Evolutionary conservation across 179 eudicot genomes (phyloP), one percentile per base, ranked within the genome.

Genomic region (Camellia oleifera): DNA sequence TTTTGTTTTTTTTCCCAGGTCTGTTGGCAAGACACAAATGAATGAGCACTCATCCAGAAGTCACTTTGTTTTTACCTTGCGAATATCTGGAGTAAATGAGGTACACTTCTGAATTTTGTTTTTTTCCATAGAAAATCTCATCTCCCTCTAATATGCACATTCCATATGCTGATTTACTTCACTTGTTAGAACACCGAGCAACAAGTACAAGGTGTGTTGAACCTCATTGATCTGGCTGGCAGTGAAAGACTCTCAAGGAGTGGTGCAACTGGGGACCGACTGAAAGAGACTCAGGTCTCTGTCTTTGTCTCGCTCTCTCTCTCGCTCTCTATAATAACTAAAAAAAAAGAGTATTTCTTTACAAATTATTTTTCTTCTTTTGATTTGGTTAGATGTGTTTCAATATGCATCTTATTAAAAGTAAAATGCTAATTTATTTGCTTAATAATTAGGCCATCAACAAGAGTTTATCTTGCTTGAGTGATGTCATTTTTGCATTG

Each of bases 41-140:
- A 93, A 93, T 78, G 97, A 93, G 73, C 95, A 93, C 54, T 93
- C 97, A 78, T 93, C 95, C 1, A 85, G 97, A 88, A 93, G 97
- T 81, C 97, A 93, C 81, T 90, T 93, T 80, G 97, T 93, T 32
- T 93, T 93, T 73, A 93, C 97, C 0, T 81, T 93, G 81, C 82
- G 93, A 32, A 91, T 93, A 61, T 88, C 90, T 44, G 97, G 95
- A 17, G 85, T 88, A 11, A 93, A 93, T 50, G 95, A 91, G 95
- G 97, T 93, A 86, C 11, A 74, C 8, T 78, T 3, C 13, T 20
- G 44, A 70, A 46, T 42, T n/a, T 20, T 69, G 60, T 60, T 7
- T 23, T 18, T 32, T 4, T 72, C 5, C 65, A 15, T 60, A 48
- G 44, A 68, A 53, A 72, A 32, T 3, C 42, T 72, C 0, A 32